These are phyloP conservation scores for Xylariaceae sp. DNA, from an alignment of 2,329 filamentous ascomycete genomes.

Conservation along the genomic window DNA sequence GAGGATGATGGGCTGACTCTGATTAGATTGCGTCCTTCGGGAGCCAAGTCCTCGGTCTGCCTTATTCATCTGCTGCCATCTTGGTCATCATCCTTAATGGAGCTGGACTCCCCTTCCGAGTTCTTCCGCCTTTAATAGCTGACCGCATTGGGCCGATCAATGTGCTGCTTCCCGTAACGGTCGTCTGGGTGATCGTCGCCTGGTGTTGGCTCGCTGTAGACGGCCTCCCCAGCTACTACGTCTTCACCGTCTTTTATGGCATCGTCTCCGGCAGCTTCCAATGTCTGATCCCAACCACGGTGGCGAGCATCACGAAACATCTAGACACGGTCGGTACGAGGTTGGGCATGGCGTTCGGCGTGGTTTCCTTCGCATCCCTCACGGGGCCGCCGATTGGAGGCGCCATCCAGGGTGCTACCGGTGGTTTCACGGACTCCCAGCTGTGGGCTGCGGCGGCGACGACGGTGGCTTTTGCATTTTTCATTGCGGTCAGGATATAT, in stretches of 20 bases:
- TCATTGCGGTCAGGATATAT: constrained; percentile 17
- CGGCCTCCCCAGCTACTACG: constrained; percentile 29
- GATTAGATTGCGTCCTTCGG: constrained; percentile 30
- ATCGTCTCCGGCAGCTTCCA: constrained; percentile 33
- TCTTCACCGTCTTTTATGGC: constrained; percentile 32
- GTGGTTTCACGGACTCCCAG: constrained; percentile 26
- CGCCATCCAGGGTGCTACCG: constrained; percentile 23
- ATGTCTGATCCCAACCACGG: constrained; percentile 34
- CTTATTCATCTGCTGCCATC: constrained; percentile 29
- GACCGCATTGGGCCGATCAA: constrained; percentile 34
- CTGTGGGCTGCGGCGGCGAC: constrained; percentile 31
- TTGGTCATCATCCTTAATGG: constrained; percentile 38
- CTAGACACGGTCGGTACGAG: constrained; percentile 36
- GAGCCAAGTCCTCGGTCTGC: constrained; percentile 28
- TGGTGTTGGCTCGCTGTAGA: constrained; percentile 35
- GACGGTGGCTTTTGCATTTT: constrained; percentile 21
- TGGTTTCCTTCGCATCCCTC: constrained; percentile 33
- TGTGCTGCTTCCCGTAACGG: constrained; percentile 25
- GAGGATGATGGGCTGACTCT: too few species aligned
- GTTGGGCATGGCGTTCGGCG: constrained; percentile 37
- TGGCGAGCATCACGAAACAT: constrained; percentile 34
- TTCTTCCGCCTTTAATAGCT: constrained; percentile 32
- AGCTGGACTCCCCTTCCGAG: constrained; percentile 33
- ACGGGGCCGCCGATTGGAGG: constrained; percentile 38
- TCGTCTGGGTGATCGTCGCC: constrained; percentile 27